Base-by-base conservation (phyloP, 1,284 basidiomycete genomes). In the Heterobasidion irregulare region DNA sequence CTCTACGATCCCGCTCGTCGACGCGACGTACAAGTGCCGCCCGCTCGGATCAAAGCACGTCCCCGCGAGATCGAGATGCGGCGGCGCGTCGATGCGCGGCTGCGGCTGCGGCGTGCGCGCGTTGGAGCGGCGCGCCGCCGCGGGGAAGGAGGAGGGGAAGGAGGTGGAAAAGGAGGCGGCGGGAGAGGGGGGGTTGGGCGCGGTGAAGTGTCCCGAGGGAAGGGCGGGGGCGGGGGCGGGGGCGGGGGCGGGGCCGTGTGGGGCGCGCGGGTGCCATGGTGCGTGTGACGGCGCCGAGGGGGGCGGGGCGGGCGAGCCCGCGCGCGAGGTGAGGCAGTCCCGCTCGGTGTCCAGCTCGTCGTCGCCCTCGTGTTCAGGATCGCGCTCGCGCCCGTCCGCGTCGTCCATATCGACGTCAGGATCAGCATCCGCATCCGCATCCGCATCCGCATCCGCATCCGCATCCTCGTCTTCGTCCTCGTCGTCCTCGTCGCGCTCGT, bases 1-100 rank as follows among this genome's bases (percentile, higher is more conserved):
- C 55, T 58, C 62, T 49, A 62, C 56, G 53, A 89, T 70, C 32
- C 82, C 82, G 55, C 75, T 72, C 53, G 76, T 75, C 47, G 80
- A 79, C 35, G 82, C 85, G 46, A 84, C 86, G 64, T 91, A 91
- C 55, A 91, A 68, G 63, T 72, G 75, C 59, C 76, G 73, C 4
- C 88, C 88, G 33, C 66, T 72, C 13, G 86, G 85, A 67, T 90
- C 88, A 63, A 90, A 90, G 61, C 86, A 87, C 50, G 80, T 72
- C 8, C 88, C 88, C 0, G 85, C 85, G 50, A 90, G 70, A 64
- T 91, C 84, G 50, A 82, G 65, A 61, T 85, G 73, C 66, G 57
- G 61, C 16, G 4, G 33, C 34, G 57, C 52, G n/a, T 51, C 59
- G 48, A 45, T 55, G 49, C 35, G 41, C 57, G 50, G n/a, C n/a